Conservation (phyloP, 768 basidiomycete species). For the Austroboletus festivus region DNA sequence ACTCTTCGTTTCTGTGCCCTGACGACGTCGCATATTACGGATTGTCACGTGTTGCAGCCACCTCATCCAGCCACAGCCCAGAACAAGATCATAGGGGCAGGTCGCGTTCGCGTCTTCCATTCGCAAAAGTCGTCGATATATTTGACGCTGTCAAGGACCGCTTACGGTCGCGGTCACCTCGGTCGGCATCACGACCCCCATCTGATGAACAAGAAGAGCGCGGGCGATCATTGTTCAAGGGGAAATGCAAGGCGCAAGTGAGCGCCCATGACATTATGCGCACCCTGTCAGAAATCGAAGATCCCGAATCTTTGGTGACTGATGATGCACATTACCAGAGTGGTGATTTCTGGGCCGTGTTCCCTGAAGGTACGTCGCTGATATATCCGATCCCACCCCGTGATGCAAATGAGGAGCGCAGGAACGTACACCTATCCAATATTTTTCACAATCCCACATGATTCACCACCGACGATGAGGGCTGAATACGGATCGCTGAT, state of each 20-base stretch:
- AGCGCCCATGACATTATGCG: background rate
- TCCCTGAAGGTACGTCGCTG: slow-evolving; percentile 65
- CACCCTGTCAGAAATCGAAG: slow-evolving; percentile 20
- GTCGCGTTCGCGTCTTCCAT: slow-evolving; percentile 47
- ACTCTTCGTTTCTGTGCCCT: slow-evolving; percentile 3
- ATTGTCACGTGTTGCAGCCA: slow-evolving; percentile 10
- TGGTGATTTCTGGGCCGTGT: slow-evolving; percentile 76
- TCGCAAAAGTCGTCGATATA: slow-evolving; percentile 50
- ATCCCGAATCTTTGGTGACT: slow-evolving; percentile 28
- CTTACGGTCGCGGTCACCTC: slow-evolving; percentile 49
- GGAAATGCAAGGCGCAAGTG: slow-evolving; percentile 28
- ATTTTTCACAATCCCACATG: slow-evolving; percentile 79
- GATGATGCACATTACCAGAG: slow-evolving; percentile 29
- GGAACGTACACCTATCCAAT: slow-evolving; percentile 95
- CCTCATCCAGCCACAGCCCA: slow-evolving; percentile 14
- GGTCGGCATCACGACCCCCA: slow-evolving; percentile 4
- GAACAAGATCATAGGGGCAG: slow-evolving; percentile 31
- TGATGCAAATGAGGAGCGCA: slow-evolving; percentile 51
- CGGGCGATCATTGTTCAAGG: slow-evolving; percentile 30
- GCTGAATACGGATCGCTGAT: slow-evolving; percentile 72
- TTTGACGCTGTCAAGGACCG: slow-evolving; percentile 43
- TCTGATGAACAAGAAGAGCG: slow-evolving; percentile 11
- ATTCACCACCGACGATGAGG: slow-evolving; percentile 72
- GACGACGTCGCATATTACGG: slow-evolving; percentile 13
- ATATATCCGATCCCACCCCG: slow-evolving; percentile 1